Conservation (phyloP, 1,139 yeast genomes). For the Insectozyma bohioensis region DNA sequence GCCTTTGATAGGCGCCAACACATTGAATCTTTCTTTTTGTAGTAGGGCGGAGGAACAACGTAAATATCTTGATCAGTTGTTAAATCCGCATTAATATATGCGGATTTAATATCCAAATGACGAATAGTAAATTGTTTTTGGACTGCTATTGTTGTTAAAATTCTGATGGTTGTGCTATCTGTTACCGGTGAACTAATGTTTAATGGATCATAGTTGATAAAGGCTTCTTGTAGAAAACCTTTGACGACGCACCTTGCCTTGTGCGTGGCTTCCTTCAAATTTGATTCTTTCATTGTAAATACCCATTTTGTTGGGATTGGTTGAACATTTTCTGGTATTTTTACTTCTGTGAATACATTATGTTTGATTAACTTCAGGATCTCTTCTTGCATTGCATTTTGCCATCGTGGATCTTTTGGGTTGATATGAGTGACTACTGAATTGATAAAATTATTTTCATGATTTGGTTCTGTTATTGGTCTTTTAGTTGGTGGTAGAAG, state of each 20-base stretch:
- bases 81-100: constrained; percentile 4
- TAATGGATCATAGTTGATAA: constrained; percentile 1
- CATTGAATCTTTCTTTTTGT: background rate
- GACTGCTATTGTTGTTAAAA: constrained; percentile 2
- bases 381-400: too few species aligned
- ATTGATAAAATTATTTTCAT: too few species aligned
- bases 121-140: constrained; percentile 1
- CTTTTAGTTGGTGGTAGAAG: too few species aligned
- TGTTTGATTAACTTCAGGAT: too few species aligned
- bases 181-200: constrained; percentile 3
- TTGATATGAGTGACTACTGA: too few species aligned
- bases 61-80: background rate
- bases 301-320: too few species aligned
- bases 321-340: too few species aligned
- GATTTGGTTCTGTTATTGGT: too few species aligned
- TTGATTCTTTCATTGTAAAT: too few species aligned
- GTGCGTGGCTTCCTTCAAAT: too few species aligned
- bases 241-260: constrained; percentile 4
- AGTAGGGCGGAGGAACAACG: constrained; percentile 3
- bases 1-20: constrained; percentile 7
- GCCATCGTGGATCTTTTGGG: too few species aligned
- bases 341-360: too few species aligned
- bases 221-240: constrained; percentile 2
- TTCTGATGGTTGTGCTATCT: constrained; percentile 3
- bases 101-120: constrained; percentile 5